Percentiles rank a stretch among this genome's conserved stretches.
phyloP scores from a whole-genome alignment of 2,329 filamentous ascomycete species.

The Torrubiellomyces zombiae region DNA sequence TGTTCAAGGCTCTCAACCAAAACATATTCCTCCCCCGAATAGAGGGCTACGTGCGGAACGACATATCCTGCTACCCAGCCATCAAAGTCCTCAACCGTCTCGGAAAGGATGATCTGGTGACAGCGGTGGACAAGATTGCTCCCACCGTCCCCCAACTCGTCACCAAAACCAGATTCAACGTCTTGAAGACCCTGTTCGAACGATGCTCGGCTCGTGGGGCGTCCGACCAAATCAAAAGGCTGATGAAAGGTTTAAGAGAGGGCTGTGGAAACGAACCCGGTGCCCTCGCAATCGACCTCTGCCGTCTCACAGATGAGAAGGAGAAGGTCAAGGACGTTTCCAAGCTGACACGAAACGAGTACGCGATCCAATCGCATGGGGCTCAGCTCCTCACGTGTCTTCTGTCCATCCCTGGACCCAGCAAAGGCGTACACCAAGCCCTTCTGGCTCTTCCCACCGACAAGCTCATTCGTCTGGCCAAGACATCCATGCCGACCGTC shows the following conservation, averaged over 20 bases:
- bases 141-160: slow-evolving; percentile 60
- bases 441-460: slow-evolving; percentile 41
- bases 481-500: slow-evolving; percentile 29
- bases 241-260: slow-evolving; percentile 30
- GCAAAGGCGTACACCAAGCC: slow-evolving; percentile 57
- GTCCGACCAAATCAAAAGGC: slow-evolving; percentile 30
- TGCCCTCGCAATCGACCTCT: slow-evolving; percentile 31
- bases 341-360: slow-evolving; percentile 37
- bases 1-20: slow-evolving; percentile 77
- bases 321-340: slow-evolving; percentile 19
- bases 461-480: slow-evolving; percentile 48
- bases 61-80: slow-evolving; percentile 77
- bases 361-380: slow-evolving; percentile 47
- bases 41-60: slow-evolving; percentile 68
- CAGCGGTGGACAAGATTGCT: slow-evolving; percentile 53
- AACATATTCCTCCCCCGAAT: slow-evolving; percentile 68
- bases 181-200: slow-evolving; percentile 71
- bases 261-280: slow-evolving; percentile 31
- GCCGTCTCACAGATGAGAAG: slow-evolving; percentile 21
- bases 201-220: slow-evolving; percentile 55
- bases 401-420: slow-evolving; percentile 56
- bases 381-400: slow-evolving; percentile 69
- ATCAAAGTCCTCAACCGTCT: slow-evolving; percentile 69
- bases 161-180: slow-evolving; percentile 56
- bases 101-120: slow-evolving; percentile 68